Evolutionary conservation across 148 eudicot species (phyloP).

Genomic region (Cornus suecica): DNA sequence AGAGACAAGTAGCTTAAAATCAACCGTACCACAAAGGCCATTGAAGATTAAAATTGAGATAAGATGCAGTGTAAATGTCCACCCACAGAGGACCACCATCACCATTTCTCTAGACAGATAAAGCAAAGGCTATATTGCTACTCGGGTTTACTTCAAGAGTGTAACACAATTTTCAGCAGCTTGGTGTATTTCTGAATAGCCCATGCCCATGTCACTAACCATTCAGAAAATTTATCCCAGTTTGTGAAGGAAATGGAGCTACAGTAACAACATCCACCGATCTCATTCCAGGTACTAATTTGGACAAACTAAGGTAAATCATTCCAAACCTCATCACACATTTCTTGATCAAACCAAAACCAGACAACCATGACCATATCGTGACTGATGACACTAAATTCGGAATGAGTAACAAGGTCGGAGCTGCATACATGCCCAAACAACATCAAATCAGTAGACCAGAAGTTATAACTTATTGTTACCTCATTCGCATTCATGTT

Average conservation of each 20-base stretch:
- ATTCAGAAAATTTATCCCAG: not conserved
- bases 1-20: too few relatives aligned
- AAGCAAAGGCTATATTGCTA: too few relatives aligned
- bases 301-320: not conserved
- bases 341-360: not conserved
- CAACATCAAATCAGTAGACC: not conserved
- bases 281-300: not conserved
- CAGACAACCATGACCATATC: not conserved
- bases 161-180: not conserved
- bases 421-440: not conserved
- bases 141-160: too few relatives aligned
- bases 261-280: not conserved
- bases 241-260: not conserved
- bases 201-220: not conserved
- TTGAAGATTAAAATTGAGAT: not conserved
- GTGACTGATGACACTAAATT: not conserved
- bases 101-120: too few relatives aligned
- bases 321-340: not conserved
- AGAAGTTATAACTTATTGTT: conserved; percentile 14
- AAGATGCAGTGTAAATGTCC: not conserved
- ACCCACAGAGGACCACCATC: too few relatives aligned
- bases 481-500: conserved; percentile 99
- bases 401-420: not conserved
- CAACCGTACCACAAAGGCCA: not conserved
- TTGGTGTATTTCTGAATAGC: not conserved